These are phyloP conservation scores for Barnettozyma hawaiiensis DNA, from an alignment of 1,139 yeast genomes.

Conservation along the genomic window DNA sequence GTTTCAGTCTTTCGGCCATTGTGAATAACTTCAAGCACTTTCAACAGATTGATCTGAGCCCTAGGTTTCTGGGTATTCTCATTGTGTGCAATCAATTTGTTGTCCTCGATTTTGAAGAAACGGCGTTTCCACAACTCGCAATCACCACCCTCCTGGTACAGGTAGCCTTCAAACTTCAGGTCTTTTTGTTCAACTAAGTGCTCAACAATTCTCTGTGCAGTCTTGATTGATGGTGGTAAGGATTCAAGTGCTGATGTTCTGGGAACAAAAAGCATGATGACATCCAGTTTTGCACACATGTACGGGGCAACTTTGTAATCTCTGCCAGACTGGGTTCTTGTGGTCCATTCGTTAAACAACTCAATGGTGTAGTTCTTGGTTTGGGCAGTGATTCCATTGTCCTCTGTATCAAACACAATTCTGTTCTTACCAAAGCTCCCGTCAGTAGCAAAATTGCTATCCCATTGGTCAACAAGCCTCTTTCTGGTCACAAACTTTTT, in stretches of 20 bases:
- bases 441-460: slow-evolving; percentile 60
- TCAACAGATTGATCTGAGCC: slow-evolving; percentile 60
- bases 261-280: slow-evolving; percentile 69
- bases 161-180: slow-evolving; percentile 48
- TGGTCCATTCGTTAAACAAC: slow-evolving; percentile 82
- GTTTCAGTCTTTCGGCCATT: slow-evolving; percentile 34
- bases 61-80: slow-evolving; percentile 57
- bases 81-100: slow-evolving; percentile 59
- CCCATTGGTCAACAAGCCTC: slow-evolving; percentile 49
- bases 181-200: slow-evolving; percentile 39
- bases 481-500: slow-evolving; percentile 51
- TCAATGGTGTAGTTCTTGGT: slow-evolving; percentile 49
- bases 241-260: slow-evolving; percentile 49
- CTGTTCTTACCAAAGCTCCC: slow-evolving; percentile 84
- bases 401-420: slow-evolving; percentile 54
- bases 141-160: slow-evolving; percentile 80
- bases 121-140: slow-evolving; percentile 58
- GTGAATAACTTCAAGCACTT: slow-evolving; percentile 51
- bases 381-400: slow-evolving; percentile 48
- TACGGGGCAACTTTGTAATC: slow-evolving; percentile 45
- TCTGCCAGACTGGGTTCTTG: slow-evolving; percentile 30
- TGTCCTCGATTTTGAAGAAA: slow-evolving; percentile 55
- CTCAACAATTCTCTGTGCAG: slow-evolving; percentile 49
- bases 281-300: slow-evolving; percentile 60
- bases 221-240: slow-evolving; percentile 59